Evolutionary conservation across 306 rosid genomes (phyloP).

Genomic region (Castanopsis chinensis): DNA sequence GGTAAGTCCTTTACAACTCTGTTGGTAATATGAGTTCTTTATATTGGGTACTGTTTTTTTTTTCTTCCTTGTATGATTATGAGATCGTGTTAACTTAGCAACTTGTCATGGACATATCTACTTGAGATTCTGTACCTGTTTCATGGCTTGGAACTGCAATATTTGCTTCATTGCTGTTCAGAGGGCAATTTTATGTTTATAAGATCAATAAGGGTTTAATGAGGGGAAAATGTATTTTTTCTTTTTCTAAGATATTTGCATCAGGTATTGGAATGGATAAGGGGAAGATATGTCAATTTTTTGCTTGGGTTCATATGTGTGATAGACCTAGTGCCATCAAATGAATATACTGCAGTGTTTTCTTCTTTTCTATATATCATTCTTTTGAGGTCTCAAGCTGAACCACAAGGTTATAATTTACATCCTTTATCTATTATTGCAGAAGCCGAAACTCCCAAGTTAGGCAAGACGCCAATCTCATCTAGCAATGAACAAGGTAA

Average conservation of each 20-base stretch:
- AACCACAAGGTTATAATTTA: conserved; percentile 21
- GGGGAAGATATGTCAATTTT: background rate
- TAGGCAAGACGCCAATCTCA: conserved; percentile 34
- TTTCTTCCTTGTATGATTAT: background rate
- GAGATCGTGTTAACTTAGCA: background rate
- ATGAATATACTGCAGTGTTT: background rate
- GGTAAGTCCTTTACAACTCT: no score
- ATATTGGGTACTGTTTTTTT: background rate
- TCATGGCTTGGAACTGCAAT: background rate
- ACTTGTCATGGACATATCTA: background rate
- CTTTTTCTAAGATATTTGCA: background rate
- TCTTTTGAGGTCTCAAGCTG: background rate
- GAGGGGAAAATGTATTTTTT: no score
- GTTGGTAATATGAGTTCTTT: conserved; percentile 26
- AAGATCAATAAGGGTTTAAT: no score
- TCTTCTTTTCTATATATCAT: background rate
- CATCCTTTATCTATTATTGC: conserved; percentile 33
- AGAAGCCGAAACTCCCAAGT: conserved; percentile 78
- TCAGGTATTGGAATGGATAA: background rate
- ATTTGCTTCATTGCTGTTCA: background rate
- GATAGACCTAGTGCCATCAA: no score
- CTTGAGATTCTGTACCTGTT: background rate
- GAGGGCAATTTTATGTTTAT: no score
- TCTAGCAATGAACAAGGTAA: conserved; percentile 60
- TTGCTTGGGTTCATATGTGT: background rate